Percentiles rank a stretch among this genome's conserved stretches.
Conservation (phyloP, 139 green algal genomes). For the Chlorella sp. region DNA sequence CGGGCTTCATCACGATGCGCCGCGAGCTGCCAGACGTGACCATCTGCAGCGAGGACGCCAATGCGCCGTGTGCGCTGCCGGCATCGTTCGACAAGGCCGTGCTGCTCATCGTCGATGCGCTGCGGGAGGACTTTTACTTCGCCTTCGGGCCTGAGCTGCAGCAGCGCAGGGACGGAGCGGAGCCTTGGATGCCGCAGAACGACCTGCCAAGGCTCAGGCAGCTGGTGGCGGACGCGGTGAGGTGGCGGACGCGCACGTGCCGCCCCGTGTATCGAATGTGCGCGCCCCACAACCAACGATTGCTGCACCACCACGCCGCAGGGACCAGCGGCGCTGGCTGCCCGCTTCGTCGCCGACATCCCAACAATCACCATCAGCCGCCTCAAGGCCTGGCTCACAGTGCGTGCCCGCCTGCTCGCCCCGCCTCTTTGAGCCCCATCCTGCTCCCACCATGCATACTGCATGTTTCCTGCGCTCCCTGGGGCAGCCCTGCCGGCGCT, state of each 20-base stretch:
- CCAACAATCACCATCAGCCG: slow-evolving; percentile 90
- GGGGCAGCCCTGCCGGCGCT: too few relatives aligned
- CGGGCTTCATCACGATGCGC: not conserved
- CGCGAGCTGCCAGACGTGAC: not conserved
- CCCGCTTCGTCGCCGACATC: slow-evolving; percentile 76
- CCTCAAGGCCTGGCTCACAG: slow-evolving; percentile 69
- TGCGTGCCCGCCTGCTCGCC: not conserved
- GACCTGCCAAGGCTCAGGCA: not conserved
- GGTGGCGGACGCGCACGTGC: too few relatives aligned
- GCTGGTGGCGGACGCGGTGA: not conserved
- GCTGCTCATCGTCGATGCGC: not conserved
- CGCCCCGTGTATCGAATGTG: too few relatives aligned
- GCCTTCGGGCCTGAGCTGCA: too few relatives aligned
- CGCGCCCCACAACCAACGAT: not conserved
- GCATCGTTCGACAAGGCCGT: not conserved
- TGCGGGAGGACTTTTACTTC: not conserved
- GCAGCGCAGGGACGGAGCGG: not conserved
- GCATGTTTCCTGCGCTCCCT: too few relatives aligned
- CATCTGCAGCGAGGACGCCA: not conserved
- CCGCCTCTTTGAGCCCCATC: too few relatives aligned
- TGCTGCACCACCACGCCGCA: slow-evolving; percentile 3
- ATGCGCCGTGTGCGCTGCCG: not conserved
- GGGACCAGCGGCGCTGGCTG: slow-evolving; percentile 20
- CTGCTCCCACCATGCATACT: too few relatives aligned
- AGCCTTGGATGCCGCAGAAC: not conserved